Evolutionary conservation across 176 grass and related monocot genomes (phyloP), one percentile per base, ranked within the genome.

Genomic region (Musa acuminata): DNA sequence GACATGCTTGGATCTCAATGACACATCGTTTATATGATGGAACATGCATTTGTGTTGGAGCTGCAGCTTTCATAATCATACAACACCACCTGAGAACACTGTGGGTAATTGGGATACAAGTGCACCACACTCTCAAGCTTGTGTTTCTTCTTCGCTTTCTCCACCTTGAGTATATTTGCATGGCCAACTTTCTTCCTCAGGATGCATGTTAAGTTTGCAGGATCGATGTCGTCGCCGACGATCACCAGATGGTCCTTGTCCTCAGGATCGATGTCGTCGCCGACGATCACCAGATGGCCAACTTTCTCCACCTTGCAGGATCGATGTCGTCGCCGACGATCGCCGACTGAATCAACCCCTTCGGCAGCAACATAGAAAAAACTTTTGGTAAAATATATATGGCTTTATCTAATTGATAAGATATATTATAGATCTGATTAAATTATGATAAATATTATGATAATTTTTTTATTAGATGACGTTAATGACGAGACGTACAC

Each of bases 241-340:
- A 96, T 71, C 78, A 87, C 84, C 23, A 92, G 76, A 27, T 55
- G 74, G 48, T 89, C 84, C 82, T 21, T 85, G 14, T 72, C 78
- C 52, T 91, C 80, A 0, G 80, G 12, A 80, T 96, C 92, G 29
- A 96, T 72, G 21, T 77, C 78, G 11, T 78, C 80, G 66, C 89
- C 92, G 22, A 87, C 58, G 8, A 96, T 71, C 78, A 87, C 84
- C 23, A 92, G 76, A 27, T 55, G n/a, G n/a, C n/a, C n/a, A n/a
- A n/a, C n/a, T n/a, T n/a, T n/a, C n/a, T n/a, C n/a, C n/a, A n/a
- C n/a, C n/a, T n/a, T n/a, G n/a, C n/a, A n/a, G n/a, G n/a, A n/a
- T n/a, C n/a, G n/a, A n/a, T n/a, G n/a, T n/a, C n/a, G n/a, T n/a
- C n/a, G n/a, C n/a, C n/a, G n/a, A n/a, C n/a, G n/a, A n/a, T n/a